phyloP scores from a whole-genome alignment of 2,329 filamentous ascomycete genomes.

The Xylaria arbuscula region DNA sequence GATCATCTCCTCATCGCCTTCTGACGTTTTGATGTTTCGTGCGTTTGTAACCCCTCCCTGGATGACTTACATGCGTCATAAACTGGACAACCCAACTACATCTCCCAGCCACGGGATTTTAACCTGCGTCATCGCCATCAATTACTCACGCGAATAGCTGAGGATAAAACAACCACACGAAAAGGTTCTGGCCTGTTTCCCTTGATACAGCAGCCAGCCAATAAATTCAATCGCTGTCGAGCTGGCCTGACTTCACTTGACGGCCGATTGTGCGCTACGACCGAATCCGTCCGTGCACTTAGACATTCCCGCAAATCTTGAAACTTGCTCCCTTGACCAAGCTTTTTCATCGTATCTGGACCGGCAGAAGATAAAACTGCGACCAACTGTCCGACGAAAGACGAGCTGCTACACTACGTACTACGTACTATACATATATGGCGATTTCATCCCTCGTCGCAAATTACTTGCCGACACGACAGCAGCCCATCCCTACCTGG shows the following conservation, averaged over 20 bases:
- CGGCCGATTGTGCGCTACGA: constrained; percentile 3
- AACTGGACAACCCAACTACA: constrained; percentile 9
- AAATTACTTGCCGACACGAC: constrained; percentile 8
- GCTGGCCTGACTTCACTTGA: constrained; percentile 11
- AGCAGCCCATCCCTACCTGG: not conserved
- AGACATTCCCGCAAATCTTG: constrained; percentile 3
- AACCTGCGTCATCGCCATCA: not conserved
- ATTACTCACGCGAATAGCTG: not conserved
- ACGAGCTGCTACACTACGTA: too few species aligned
- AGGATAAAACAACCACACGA: not conserved
- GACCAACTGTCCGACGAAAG: not conserved
- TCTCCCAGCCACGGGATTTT: not conserved
- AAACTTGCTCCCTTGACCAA: constrained; percentile 17
- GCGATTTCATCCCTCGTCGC: constrained; percentile 6
- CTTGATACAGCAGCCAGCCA: not conserved
- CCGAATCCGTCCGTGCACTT: constrained; percentile 21
- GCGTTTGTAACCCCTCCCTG: constrained; percentile 6
- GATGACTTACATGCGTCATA: constrained; percentile 13
- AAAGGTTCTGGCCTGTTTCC: not conserved
- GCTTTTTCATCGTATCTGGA: not conserved
- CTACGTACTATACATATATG: not conserved
- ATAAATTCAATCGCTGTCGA: not conserved
- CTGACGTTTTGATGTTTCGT: not conserved
- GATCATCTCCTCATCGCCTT: constrained; percentile 27
- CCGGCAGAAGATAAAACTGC: not conserved